Percentiles rank a stretch among this genome's conserved stretches.
Conservation (phyloP, 805 yeast genomes). For the Barnettozyma sucrosica region DNA sequence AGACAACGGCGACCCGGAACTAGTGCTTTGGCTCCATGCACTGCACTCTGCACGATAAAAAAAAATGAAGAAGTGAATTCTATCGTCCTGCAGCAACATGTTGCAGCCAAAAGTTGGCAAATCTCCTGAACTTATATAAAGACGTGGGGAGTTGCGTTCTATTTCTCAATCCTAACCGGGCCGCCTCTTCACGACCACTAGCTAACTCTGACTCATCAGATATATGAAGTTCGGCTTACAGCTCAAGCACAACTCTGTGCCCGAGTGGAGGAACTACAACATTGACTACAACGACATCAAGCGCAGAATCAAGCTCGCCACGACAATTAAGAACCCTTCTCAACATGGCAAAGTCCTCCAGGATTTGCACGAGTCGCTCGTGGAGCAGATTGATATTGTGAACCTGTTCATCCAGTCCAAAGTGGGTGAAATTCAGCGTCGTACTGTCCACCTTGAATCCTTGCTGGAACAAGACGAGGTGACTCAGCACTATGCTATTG, state of each 20-base stretch:
- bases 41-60: not conserved
- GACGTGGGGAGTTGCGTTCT: too few species aligned
- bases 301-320: slow-evolving; percentile 52
- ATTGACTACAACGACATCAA: slow-evolving; percentile 79
- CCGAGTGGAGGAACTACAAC: slow-evolving; percentile 84
- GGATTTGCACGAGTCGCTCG: slow-evolving; percentile 38
- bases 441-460: slow-evolving; percentile 35
- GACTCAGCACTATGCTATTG: not conserved
- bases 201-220: too few species aligned
- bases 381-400: slow-evolving; percentile 54
- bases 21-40: not conserved
- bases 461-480: slow-evolving; percentile 20
- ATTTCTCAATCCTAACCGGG: too few species aligned
- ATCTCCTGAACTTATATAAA: too few species aligned
- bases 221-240: slow-evolving; percentile 84
- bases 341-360: slow-evolving; percentile 13
- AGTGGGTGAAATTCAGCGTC: slow-evolving; percentile 59
- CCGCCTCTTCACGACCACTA: too few species aligned
- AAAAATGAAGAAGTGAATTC: too few species aligned
- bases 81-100: not conserved
- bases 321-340: slow-evolving; percentile 10
- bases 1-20: too few species aligned
- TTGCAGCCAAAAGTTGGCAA: slow-evolving; percentile 1
- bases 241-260: slow-evolving; percentile 66
- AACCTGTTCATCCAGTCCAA: slow-evolving; percentile 61